phyloP scores from a whole-genome alignment of 768 basidiomycete species.

The Boletus vinaceobasis region DNA sequence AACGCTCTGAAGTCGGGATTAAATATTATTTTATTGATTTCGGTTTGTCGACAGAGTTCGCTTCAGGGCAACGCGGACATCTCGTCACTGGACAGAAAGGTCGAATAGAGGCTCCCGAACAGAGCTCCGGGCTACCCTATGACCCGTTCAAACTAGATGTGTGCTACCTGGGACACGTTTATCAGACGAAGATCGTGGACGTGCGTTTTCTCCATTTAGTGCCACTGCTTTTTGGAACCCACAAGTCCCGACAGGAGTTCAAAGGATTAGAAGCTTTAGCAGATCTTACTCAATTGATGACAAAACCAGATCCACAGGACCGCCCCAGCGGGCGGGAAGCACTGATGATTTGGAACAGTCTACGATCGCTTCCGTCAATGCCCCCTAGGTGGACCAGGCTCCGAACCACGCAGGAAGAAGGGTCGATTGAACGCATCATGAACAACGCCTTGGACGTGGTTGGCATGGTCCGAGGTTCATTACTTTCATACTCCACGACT shows the following conservation, averaged over 20 bases:
- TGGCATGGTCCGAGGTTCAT: neutral
- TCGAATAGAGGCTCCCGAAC: neutral
- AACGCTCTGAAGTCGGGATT: neutral
- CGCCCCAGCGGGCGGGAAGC: neutral
- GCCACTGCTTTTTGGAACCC: neutral
- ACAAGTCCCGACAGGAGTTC: neutral
- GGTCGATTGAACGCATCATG: neutral
- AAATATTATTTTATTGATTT: neutral
- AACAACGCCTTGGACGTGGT: neutral
- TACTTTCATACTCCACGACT: neutral
- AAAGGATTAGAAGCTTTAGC: neutral
- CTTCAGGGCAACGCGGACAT: neutral
- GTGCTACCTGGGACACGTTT: neutral
- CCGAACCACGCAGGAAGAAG: neutral
- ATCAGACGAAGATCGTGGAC: neutral
- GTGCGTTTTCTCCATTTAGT: neutral
- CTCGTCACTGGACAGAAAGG: neutral
- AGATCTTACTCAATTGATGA: neutral
- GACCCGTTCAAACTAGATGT: neutral
- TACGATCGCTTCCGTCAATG: neutral
- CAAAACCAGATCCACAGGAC: neutral
- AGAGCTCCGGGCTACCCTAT: neutral
- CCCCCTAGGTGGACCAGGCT: neutral
- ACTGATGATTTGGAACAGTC: neutral
- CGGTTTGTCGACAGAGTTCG: neutral